Base-by-base conservation (phyloP, 1,139 yeast species). In the Chernovozyma aurita region DNA sequence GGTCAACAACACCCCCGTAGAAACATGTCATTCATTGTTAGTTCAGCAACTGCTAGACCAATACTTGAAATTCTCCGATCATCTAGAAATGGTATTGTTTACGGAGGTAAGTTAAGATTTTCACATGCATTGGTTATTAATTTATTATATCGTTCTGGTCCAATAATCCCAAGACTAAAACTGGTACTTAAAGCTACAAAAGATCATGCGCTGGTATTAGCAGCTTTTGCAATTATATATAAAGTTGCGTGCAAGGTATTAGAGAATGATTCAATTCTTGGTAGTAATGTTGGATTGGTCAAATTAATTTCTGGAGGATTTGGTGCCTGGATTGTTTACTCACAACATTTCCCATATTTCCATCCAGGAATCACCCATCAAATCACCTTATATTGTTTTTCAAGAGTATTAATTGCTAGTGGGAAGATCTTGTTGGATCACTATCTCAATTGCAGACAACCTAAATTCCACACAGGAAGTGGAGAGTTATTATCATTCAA, bases 41-140 rank as follows among this genome's bases (percentile, higher is more conserved):
- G 25, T 4, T 37, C 40, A 13, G 32, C 40, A 47, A 31, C 40
- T 14, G 37, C 37, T 13, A 33, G 75, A 36, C 74, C 74, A 3
- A 44, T 70, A 18, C 52, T 70, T 29, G 75, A 68, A 42, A 47
- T 61, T 26, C 32, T 65, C 32, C 57, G 69, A 44, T 61, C 73
- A 3, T 65, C 74, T 3, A 51, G 75, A 36, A 70, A 70, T 47
- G 85, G 83, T 24, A 58, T 76, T 6, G 80, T 82, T 12, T 85
- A 84, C 48, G 95, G 95, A 3, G 85, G 85, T 13, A 72, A 82
- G 46, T 64, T 84, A 30, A 64, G 95, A 39, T 83, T 85, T 53
- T 74, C 84, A 35, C 95, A 85, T 58, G 82, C 90, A 1, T 55
- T 80, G 37, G 87, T 80, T 31, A 77, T 83, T 59, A 79, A 74